Evolutionary conservation across 179 eudicot genomes (phyloP).

Genomic region (Spinacia oleracea): DNA sequence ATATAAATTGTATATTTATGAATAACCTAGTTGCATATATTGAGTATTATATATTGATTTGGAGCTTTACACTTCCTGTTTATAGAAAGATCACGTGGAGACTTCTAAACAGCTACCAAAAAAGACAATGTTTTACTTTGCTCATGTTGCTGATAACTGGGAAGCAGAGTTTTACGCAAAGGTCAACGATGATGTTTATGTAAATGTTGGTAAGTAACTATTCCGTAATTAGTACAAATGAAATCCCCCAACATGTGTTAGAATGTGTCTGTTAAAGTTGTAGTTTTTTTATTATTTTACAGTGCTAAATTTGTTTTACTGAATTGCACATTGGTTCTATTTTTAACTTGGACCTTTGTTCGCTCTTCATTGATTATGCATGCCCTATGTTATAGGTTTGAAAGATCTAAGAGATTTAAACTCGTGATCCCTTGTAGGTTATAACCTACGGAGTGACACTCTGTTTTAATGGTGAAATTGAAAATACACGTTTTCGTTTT

Average conservation of each 20-base stretch:
- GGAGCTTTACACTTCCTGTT: background rate
- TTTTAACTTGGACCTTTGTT: background rate
- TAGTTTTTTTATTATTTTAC: background rate
- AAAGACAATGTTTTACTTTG: slow-evolving; percentile 67
- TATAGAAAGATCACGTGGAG: slow-evolving; percentile 74
- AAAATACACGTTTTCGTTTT: background rate
- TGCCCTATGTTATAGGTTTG: background rate
- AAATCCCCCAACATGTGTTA: background rate
- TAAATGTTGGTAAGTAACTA: slow-evolving; percentile 85
- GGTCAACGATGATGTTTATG: slow-evolving; percentile 84
- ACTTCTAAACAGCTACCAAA: slow-evolving; percentile 59
- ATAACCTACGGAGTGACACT: background rate
- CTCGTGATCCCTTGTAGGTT: background rate
- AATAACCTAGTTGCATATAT: slow-evolving; percentile 3
- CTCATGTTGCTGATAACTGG: slow-evolving; percentile 75
- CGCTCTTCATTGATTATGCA: slow-evolving; percentile 6
- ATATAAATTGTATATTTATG: background rate
- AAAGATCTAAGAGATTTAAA: background rate
- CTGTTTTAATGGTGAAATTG: background rate
- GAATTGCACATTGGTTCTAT: background rate
- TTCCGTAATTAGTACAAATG: no score
- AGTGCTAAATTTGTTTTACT: background rate
- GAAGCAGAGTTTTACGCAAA: slow-evolving; percentile 87
- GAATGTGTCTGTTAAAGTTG: slow-evolving; percentile 1
- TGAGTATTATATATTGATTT: background rate